Conservation (phyloP, 1,284 basidiomycete genomes). For the Schizophyllum amplum region DNA sequence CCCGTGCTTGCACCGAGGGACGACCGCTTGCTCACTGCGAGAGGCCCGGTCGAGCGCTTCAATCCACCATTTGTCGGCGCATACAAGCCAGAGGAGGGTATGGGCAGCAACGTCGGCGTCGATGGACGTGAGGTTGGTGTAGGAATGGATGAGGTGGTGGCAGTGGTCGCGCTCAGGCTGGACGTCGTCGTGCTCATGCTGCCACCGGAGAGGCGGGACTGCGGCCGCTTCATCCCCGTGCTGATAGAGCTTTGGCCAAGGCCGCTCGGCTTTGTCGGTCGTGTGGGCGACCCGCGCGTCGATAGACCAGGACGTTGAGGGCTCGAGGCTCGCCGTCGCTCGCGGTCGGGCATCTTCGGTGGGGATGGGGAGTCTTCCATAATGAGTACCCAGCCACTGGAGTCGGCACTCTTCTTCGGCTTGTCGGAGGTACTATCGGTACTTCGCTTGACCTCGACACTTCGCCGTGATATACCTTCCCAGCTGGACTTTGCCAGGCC, state of each 20-base stretch:
- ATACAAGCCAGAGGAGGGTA: slow-evolving; percentile 47
- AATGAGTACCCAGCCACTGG: slow-evolving; percentile 74
- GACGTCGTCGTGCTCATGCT: slow-evolving; percentile 24
- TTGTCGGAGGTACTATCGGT: slow-evolving; percentile 32
- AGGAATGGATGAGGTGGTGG: slow-evolving; percentile 51
- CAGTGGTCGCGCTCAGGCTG: slow-evolving; percentile 23
- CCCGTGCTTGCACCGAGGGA: slow-evolving; percentile 43
- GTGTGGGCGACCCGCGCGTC: slow-evolving; percentile 29
- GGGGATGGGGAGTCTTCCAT: slow-evolving; percentile 78
- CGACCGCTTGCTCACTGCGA: slow-evolving; percentile 42
- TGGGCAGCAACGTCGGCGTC: slow-evolving; percentile 66
- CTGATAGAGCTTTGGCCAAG: slow-evolving; percentile 33
- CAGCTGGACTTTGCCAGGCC: slow-evolving; percentile 29
- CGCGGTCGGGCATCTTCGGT: slow-evolving; percentile 45
- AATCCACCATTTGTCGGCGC: slow-evolving; percentile 30
- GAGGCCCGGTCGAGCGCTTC: slow-evolving; percentile 52
- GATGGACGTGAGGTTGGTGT: slow-evolving; percentile 65
- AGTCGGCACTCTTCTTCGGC: slow-evolving; percentile 39
- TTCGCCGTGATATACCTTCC: slow-evolving; percentile 30
- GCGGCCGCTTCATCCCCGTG: slow-evolving; percentile 46
- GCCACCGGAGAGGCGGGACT: slow-evolving; percentile 59
- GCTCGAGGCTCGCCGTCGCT: slow-evolving; percentile 51
- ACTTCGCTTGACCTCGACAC: slow-evolving; percentile 24
- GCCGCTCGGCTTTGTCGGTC: slow-evolving; percentile 16
- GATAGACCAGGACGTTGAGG: slow-evolving; percentile 35